A percentile compares a stretch with the other conserved stretches of the same genome.
Conservation (phyloP, 2,329 filamentous ascomycete species). For the Colletotrichum sp. region DNA sequence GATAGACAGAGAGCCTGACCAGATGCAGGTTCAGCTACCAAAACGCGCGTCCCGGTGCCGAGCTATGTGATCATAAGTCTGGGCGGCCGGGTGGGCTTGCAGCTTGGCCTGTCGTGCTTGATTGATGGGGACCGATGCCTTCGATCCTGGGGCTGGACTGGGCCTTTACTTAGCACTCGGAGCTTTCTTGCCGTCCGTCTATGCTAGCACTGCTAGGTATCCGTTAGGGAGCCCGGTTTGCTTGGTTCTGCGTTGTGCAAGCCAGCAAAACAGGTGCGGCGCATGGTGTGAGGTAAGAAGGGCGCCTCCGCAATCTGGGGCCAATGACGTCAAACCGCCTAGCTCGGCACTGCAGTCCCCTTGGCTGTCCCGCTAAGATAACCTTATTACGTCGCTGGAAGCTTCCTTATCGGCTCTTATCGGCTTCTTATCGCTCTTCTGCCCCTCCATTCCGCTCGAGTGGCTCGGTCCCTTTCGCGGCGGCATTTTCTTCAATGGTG, state of each 20-base stretch:
- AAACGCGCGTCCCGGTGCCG: constrained; percentile 12
- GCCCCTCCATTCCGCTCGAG: constrained; percentile 6
- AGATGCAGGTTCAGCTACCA: neutral
- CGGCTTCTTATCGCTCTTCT: neutral
- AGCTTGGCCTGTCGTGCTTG: neutral
- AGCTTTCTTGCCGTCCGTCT: neutral
- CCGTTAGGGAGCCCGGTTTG: neutral
- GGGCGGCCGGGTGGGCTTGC: neutral
- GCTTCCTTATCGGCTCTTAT: constrained; percentile 7
- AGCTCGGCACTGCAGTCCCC: constrained; percentile 9
- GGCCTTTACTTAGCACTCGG: neutral
- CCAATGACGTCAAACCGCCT: constrained; percentile 24
- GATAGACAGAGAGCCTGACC: neutral
- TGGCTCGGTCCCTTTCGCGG: neutral
- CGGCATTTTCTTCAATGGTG: constrained; percentile 12
- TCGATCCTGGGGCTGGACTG: neutral
- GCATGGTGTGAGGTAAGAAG: neutral
- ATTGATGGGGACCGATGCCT: neutral
- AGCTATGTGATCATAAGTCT: constrained; percentile 19
- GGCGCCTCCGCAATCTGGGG: constrained; percentile 1
- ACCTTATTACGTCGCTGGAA: constrained; percentile 3
- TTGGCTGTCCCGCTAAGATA: constrained; percentile 22
- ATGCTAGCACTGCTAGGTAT: neutral
- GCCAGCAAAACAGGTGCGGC: constrained; percentile 2
- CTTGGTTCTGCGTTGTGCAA: neutral